A percentile compares a stretch with the other conserved stretches of the same genome.
Conservation (phyloP, 75 land plant species). For the Sequoia sempervirens region DNA sequence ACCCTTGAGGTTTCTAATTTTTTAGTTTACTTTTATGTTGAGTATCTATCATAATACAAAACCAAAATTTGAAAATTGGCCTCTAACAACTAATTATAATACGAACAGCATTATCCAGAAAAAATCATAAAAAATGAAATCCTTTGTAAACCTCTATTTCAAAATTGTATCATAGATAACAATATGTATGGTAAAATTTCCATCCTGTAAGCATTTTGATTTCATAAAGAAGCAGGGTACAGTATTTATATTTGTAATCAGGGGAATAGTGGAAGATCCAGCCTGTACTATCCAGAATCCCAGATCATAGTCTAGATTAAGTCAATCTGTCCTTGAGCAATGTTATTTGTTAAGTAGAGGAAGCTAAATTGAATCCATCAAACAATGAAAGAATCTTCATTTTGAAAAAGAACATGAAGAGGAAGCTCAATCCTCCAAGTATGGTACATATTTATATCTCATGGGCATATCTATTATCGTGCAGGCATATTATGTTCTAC, state of each 20-base stretch:
- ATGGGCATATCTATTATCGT: constrained; percentile 4
- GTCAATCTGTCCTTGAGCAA: neutral
- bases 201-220: neutral
- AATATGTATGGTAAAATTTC: neutral
- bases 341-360: neutral
- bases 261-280: neutral
- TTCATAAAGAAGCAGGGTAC: neutral
- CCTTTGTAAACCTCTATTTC: neutral
- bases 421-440: constrained; percentile 2
- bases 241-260: neutral
- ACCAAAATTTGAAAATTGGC: neutral
- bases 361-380: constrained; percentile 1
- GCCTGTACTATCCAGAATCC: neutral
- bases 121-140: neutral
- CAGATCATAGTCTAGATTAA: neutral
- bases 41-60: neutral
- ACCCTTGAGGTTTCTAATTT: neutral
- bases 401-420: neutral
- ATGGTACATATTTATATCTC: neutral
- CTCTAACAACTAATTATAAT: neutral
- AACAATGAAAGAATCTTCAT: constrained; percentile 6
- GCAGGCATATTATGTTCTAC: neutral
- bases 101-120: neutral
- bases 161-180: neutral
- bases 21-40: neutral